These are phyloP conservation scores for Talaromyces piceae DNA, from an alignment of 2,329 filamentous ascomycete genomes.

Conservation along the genomic window DNA sequence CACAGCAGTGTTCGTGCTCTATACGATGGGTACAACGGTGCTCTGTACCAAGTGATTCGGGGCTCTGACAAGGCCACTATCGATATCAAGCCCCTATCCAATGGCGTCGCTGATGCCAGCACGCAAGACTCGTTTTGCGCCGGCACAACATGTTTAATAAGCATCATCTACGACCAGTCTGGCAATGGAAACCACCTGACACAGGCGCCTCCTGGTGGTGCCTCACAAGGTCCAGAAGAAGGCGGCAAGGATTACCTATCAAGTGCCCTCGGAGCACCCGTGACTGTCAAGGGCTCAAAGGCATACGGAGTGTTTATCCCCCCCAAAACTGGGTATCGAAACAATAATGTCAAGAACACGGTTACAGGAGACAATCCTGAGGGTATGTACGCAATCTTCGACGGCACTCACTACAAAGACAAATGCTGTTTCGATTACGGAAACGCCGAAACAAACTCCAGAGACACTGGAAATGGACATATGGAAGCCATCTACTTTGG, in stretches of 20 bases:
- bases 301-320: constrained; percentile 9
- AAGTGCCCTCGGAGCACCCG: constrained; percentile 2
- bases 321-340: constrained; percentile 8
- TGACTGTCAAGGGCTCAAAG: constrained; percentile 5
- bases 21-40: constrained; percentile 2
- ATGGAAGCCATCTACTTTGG: constrained; percentile 11
- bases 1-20: constrained; percentile 7
- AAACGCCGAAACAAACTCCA: constrained; percentile 7
- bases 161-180: constrained; percentile 9
- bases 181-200: constrained; percentile 4
- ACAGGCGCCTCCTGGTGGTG: constrained; percentile 25
- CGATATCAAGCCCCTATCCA: constrained; percentile 2
- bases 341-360: not conserved
- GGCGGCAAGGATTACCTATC: constrained; percentile 5
- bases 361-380: constrained; percentile 4
- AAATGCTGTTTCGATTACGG: constrained; percentile 9
- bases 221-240: not conserved
- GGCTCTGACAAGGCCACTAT: constrained; percentile 5
- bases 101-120: constrained; percentile 5
- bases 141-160: constrained; percentile 8
- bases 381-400: constrained; percentile 8
- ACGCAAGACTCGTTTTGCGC: constrained; percentile 7
- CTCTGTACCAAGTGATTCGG: constrained; percentile 4
- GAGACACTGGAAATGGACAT: constrained; percentile 5
- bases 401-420: constrained; percentile 8